Evolutionary conservation across 2,329 filamentous ascomycete genomes (phyloP).

Genomic region (Colletotrichum caudatum): DNA sequence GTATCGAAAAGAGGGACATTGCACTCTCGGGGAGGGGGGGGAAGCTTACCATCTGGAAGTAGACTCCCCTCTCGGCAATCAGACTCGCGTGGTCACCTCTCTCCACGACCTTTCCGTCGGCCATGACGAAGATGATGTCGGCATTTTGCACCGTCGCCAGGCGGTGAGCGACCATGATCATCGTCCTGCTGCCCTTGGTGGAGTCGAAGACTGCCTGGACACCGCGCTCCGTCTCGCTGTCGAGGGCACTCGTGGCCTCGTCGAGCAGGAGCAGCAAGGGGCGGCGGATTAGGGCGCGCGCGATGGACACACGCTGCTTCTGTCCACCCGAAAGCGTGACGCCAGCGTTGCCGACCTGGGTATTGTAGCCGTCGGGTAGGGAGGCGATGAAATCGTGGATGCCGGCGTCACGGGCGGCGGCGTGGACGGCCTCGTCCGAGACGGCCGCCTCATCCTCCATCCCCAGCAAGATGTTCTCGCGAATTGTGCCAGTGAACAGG

Average conservation of each 20-base stretch:
- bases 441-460: constrained; percentile 37
- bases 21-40: too few relatives aligned
- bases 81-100: constrained; percentile 32
- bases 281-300: constrained; percentile 34
- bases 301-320: constrained; percentile 66
- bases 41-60: constrained; percentile 38
- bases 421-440: constrained; percentile 22
- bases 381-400: constrained; percentile 79
- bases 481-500: constrained; percentile 56
- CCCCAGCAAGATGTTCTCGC: constrained; percentile 46
- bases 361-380: constrained; percentile 73
- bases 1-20: background rate
- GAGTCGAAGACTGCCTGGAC: constrained; percentile 40
- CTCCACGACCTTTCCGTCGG: constrained; percentile 56
- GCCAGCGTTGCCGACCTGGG: constrained; percentile 29
- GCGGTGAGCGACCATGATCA: constrained; percentile 57
- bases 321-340: constrained; percentile 63
- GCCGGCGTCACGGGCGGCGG: constrained; percentile 59
- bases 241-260: constrained; percentile 36
- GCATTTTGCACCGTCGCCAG: constrained; percentile 57
- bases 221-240: constrained; percentile 38
- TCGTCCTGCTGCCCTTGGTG: constrained; percentile 33
- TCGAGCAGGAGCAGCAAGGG: constrained; percentile 32
- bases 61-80: constrained; percentile 34
- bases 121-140: constrained; percentile 59